Evolutionary conservation across 208 protist genomes (phyloP), one percentile per base, ranked within the genome.

Genomic region (Crithidia fasciculata): DNA sequence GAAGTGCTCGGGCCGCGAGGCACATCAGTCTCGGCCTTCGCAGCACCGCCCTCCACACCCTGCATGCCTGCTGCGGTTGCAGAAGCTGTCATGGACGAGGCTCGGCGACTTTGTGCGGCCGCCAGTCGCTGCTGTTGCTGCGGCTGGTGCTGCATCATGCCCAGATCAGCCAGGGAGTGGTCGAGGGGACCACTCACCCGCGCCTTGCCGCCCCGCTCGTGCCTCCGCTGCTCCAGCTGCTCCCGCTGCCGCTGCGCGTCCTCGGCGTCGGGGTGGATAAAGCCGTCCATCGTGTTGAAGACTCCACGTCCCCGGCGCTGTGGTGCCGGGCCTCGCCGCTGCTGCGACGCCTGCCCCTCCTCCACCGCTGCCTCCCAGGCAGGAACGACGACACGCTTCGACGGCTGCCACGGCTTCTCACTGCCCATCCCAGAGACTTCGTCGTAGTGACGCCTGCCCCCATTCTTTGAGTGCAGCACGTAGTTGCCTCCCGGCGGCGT

Each of bases 381-480:
- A 3, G 73, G 69, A 5, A 44, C 44, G 16, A 79, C 67, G 16
- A 76, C 53, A 2, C 71, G 69, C 72, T 84, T 83, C 36, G 59
- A 74, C 15, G 78, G 76, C 50, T 65, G 18, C 80, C 83, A 86
- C 67, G 15, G 15, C 62, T 15, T 0, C 72, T 93, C 85, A 12
- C 61, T 70, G 59, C 45, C 47, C 61, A 40, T 16, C 7, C 86
- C 81, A 5, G 70, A 80, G 19, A 15, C 13, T 67, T 95, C 84
- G 16, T 85, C 81, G 71, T 85, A 95, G 73, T 95, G 91, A n/a
- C 91, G 80, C 44, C 81, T 76, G 10, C 91, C 91, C n/a, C 84
- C 84, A 49, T 87, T 80, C 37, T 79, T 84, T 5, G 71, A 74
- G 70, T 95, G 82, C 18, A 95, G 69, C 9, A 95, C 70, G 69